Conservation (phyloP, 192 early-diverging fungal species). For the Gaertneriomyces semiglobifer region DNA sequence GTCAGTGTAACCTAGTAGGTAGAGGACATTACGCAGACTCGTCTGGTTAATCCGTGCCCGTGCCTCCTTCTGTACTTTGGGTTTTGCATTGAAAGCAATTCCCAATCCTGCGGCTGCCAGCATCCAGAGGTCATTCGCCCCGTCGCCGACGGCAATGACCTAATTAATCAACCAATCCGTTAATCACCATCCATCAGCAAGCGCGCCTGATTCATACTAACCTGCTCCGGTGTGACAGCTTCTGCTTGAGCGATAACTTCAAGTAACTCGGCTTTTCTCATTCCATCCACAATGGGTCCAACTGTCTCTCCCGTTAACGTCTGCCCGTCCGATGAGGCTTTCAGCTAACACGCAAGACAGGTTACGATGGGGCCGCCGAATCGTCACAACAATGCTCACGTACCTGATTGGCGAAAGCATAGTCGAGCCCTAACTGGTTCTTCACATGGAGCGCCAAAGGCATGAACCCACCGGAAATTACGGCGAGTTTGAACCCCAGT, state of each 20-base stretch:
- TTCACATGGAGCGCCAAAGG: slow-evolving; percentile 92
- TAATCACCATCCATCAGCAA: not conserved
- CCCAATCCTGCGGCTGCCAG: slow-evolving; percentile 88
- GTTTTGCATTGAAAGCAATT: slow-evolving; percentile 98
- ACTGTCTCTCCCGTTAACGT: slow-evolving; percentile 81
- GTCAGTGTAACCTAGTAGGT: slow-evolving; percentile 75
- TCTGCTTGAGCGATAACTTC: slow-evolving; percentile 95
- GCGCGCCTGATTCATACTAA: slow-evolving; percentile 1
- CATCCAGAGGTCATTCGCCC: slow-evolving; percentile 97
- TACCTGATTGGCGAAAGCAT: slow-evolving; percentile 94
- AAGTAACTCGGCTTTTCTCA: slow-evolving; percentile 90
- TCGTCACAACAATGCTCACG: not conserved
- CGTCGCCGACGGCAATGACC: slow-evolving; percentile 97
- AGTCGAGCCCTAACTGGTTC: slow-evolving; percentile 84
- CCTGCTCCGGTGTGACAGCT: slow-evolving; percentile 77
- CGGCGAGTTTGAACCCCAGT: slow-evolving; percentile 92
- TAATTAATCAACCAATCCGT: slow-evolving; percentile 11
- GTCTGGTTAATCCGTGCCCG: slow-evolving; percentile 88
- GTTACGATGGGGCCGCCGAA: not conserved
- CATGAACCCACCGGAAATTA: slow-evolving; percentile 95
- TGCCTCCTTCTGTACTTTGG: slow-evolving; percentile 89
- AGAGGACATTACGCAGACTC: slow-evolving; percentile 84
- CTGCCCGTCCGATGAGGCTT: slow-evolving; percentile 79
- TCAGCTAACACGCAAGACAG: slow-evolving; percentile 53
- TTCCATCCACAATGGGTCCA: slow-evolving; percentile 87